These are phyloP conservation scores for Mucor indicus DNA, from an alignment of 371 early-diverging fungal species.

Conservation along the genomic window DNA sequence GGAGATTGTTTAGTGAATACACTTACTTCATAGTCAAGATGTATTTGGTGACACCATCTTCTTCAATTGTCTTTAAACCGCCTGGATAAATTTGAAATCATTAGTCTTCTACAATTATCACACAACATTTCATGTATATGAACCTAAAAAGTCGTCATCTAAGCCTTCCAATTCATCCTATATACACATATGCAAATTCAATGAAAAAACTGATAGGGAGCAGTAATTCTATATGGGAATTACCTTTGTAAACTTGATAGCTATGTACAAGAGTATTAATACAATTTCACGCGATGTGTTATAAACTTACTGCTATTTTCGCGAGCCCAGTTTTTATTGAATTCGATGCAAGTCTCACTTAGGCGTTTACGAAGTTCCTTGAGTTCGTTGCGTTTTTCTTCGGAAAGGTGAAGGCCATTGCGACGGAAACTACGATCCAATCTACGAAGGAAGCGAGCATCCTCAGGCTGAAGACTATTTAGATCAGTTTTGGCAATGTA, in stretches of 20 bases:
- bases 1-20: too few species aligned
- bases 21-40: constrained; percentile 75
- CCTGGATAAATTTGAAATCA: constrained; percentile 10
- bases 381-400: constrained; percentile 58
- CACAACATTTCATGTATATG: too few species aligned
- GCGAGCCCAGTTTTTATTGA: constrained; percentile 63
- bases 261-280: constrained; percentile 11
- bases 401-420: constrained; percentile 67
- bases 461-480: constrained; percentile 51
- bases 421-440: constrained; percentile 63
- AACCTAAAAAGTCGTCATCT: constrained; percentile 69
- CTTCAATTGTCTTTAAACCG: constrained; percentile 49
- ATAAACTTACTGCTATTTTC: constrained; percentile 44
- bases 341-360: constrained; percentile 65
- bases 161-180: constrained; percentile 75
- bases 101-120: too few species aligned
- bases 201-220: neutral
- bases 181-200: constrained; percentile 3
- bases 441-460: constrained; percentile 65
- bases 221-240: neutral
- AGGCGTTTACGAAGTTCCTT: constrained; percentile 65
- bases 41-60: constrained; percentile 63
- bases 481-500: constrained; percentile 56
- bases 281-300: neutral
- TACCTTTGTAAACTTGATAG: constrained; percentile 46